phyloP scores from a whole-genome alignment of 2,329 filamentous ascomycete species.

The Cladosporium sphaerospermum region DNA sequence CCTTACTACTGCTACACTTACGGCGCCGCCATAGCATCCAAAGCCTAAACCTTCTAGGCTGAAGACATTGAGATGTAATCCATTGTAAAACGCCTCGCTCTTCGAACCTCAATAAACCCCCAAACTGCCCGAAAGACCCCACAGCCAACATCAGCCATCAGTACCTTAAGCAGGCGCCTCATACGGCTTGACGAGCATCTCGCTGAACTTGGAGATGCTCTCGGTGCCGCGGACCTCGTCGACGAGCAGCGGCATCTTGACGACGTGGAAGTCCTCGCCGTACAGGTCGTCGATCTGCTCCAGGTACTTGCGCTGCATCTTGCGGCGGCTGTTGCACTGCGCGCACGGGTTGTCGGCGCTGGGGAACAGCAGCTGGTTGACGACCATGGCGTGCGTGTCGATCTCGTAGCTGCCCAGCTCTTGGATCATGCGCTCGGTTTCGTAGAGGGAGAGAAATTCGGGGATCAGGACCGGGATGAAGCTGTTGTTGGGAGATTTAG shows the following conservation, averaged over 20 bases:
- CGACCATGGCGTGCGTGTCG: conserved; percentile 94
- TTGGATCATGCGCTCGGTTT: conserved; percentile 99
- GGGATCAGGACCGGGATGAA: conserved; percentile 98
- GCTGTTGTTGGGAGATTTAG: background rate
- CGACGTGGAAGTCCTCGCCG: conserved; percentile 93
- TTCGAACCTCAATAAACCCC: background rate
- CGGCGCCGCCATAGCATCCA: background rate
- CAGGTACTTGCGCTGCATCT: conserved; percentile 99
- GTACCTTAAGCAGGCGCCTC: conserved; percentile 50
- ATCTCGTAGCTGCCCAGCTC: conserved; percentile 89
- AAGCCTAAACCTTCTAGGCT: background rate
- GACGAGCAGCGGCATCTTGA: conserved; percentile 93
- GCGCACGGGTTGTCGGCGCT: conserved; percentile 79
- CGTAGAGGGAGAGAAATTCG: conserved; percentile 92
- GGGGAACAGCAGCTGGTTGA: conserved; percentile 95
- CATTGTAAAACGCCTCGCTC: background rate
- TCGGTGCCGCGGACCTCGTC: conserved; percentile 96
- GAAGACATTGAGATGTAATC: background rate
- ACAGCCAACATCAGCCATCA: background rate
- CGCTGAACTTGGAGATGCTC: conserved; percentile 81
- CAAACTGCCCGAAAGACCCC: background rate
- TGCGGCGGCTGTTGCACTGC: conserved; percentile 87
- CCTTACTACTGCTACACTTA: background rate
- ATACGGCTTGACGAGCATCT: conserved; percentile 74
- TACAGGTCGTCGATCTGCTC: conserved; percentile 98